Evolutionary conservation across 805 yeast genomes (phyloP), one percentile per base, ranked within the genome.

Genomic region (Sungouiella blattae): DNA sequence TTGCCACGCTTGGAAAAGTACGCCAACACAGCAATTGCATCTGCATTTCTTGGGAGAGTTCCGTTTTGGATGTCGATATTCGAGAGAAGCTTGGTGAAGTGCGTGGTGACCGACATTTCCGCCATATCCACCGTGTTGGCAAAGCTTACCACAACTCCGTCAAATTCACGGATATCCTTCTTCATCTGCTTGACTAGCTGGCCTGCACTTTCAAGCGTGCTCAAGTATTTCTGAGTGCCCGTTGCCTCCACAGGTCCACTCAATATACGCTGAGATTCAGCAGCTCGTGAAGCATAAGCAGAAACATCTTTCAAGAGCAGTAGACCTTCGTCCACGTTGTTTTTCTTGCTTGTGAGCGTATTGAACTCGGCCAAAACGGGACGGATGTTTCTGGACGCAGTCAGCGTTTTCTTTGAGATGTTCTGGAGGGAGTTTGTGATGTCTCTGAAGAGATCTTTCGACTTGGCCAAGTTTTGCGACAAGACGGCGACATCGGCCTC

Each of bases 401-500:
- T 67, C 16, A 66, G 53, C 5, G 88, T 71, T 34, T 71, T 73
- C 20, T 56, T 57, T 5, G 80, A 68, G 35, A 88, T 72, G 32
- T 63, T 66, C 20, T 57, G 64, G 27, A 87, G 64, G 2, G 87
- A 78, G 18, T 61, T 59, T 8, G 76, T 65, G 36, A 88, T 79
- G 28, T 72, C 60, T 2, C 58, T 52, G 7, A 87, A 74, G 26
- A 87, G 59, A 13, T 66, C 68, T 26, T 74, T 72, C 3, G 87
- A 75, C 35, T 77, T 73, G 32, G 69, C 58, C 22, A 89, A 67
- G 35, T 83, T 80, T 50, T 84, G 93, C 34, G 86, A 83, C 21
- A 88, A 70, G 4, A 88, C 88, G 2, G 87, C 80, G 22, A 87
- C 80, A 47, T 87, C 96, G 2, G 89, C 88, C 54, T 83, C 91